phyloP scores from a whole-genome alignment of 2,329 filamentous ascomycete genomes.

The Calonectria hongkongensis region DNA sequence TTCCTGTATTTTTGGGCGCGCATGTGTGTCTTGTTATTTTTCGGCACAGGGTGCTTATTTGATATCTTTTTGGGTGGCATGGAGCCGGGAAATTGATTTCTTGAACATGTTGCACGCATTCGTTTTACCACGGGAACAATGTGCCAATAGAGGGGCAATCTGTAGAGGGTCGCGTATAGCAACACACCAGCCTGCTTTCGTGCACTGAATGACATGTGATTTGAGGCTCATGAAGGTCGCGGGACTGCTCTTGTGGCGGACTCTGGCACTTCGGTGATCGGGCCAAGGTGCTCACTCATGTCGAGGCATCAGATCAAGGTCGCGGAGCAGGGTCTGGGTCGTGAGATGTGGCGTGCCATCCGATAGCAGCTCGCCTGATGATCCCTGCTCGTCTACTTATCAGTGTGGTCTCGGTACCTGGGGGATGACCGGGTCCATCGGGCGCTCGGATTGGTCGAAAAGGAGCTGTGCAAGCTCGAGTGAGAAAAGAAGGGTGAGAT shows the following conservation, averaged over 20 bases:
- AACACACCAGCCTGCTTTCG: not conserved
- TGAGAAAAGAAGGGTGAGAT: constrained; percentile 27
- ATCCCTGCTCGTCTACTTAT: constrained; percentile 53
- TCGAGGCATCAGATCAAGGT: constrained; percentile 52
- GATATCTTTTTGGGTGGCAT: constrained; percentile 46
- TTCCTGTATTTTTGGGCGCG: constrained; percentile 43
- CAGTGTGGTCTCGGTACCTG: constrained; percentile 50
- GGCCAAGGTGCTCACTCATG: constrained; percentile 46
- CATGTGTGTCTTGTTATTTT: constrained; percentile 42
- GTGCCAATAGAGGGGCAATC: constrained; percentile 23
- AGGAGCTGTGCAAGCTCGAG: constrained; percentile 27
- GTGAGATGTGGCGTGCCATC: constrained; percentile 54
- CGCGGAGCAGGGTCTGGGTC: constrained; percentile 49
- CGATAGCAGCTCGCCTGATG: constrained; percentile 54
- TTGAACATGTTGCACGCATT: constrained; percentile 47
- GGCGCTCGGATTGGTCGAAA: constrained; percentile 40
- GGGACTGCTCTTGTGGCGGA: constrained; percentile 37
- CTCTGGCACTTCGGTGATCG: constrained; percentile 46
- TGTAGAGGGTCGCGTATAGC: constrained; percentile 27
- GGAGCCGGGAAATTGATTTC: constrained; percentile 54
- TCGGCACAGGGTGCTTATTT: constrained; percentile 46
- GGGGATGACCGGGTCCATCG: constrained; percentile 41
- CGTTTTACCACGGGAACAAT: constrained; percentile 29
- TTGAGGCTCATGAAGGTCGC: constrained; percentile 45
- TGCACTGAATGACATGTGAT: constrained; percentile 48